A percentile compares a stretch with the other conserved stretches of the same genome.
These are phyloP conservation scores for Fusarium hainanense DNA, from an alignment of 2,329 filamentous ascomycete species.

Conservation along the genomic window DNA sequence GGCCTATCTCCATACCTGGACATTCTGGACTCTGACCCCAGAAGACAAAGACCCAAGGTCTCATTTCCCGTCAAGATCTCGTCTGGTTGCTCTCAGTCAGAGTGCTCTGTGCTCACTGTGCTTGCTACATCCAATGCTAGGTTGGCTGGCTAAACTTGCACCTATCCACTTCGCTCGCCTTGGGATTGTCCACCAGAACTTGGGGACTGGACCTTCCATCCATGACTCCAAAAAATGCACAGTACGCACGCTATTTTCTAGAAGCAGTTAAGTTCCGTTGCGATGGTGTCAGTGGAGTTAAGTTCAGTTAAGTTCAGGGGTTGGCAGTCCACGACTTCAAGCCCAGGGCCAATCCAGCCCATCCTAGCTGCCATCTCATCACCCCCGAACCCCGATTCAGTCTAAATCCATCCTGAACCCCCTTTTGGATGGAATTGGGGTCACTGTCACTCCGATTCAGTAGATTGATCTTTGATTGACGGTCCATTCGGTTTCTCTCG, in stretches of 20 bases:
- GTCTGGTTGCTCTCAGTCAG: background rate
- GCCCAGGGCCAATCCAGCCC: background rate
- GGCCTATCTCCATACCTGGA: constrained; percentile 27
- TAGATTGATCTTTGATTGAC: constrained; percentile 7
- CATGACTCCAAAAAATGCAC: constrained; percentile 11
- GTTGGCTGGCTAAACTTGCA: background rate
- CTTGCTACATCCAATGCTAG: background rate
- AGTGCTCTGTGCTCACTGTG: constrained; percentile 17
- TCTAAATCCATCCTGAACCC: constrained; percentile 41
- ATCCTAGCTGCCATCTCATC: background rate
- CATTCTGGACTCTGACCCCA: constrained; percentile 35
- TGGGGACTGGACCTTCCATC: constrained; percentile 17
- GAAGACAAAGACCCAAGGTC: constrained; percentile 26
- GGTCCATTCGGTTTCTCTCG: constrained; percentile 16
- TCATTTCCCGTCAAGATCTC: constrained; percentile 44
- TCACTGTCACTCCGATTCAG: constrained; percentile 8
- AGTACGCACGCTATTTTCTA: constrained; percentile 32
- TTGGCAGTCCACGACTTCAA: background rate
- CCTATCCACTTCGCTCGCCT: constrained; percentile 19
- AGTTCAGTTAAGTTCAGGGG: constrained; percentile 9
- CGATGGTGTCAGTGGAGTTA: constrained; percentile 32
- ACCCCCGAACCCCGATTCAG: constrained; percentile 36
- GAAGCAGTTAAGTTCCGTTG: constrained; percentile 26
- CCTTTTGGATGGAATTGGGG: constrained; percentile 40
- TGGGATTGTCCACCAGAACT: constrained; percentile 18